Evolutionary conservation across 2,329 filamentous ascomycete genomes (phyloP), one percentile per base, ranked within the genome.

Genomic region (Hypoxylon sp.): DNA sequence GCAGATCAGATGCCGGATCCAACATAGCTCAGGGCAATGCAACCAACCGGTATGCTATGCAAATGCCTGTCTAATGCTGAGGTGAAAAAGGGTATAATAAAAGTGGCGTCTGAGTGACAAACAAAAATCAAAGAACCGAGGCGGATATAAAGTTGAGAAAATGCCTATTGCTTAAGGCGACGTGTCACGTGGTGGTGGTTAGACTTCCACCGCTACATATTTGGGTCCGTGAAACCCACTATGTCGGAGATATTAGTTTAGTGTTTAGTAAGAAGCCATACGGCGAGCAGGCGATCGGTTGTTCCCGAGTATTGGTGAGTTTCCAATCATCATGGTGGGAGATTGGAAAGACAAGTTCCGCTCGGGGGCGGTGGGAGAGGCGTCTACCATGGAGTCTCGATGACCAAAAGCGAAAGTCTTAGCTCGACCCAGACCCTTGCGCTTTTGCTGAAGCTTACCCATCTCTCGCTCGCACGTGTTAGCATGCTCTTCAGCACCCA

Each of bases 321-420:
- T 71, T 49, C 71, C 71, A 57, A 78, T 77, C 70, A 77, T 75
- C 51, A 73, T 69, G 30, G 67, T 63, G 43, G 76, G 65, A 51
- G 74, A 66, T 53, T 71, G 64, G 56, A 75, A 69, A 37, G 73
- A 70, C 50, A 63, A 66, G 35, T 68, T 69, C 46, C 78, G 75
- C 40, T 73, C 71, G 2, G 78, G 76, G 6, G 75, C 81, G 1
- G 82, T 86, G 2, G 83, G 83, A n/a, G 83, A 86, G 51, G 82
- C 80, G 36, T 83, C 76, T 32, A 80, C 70, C 58, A 74, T 72
- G n/a, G 71, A 69, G 31, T 79, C 76, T 41, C 87, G 82, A 69
- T 94, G 84, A 34, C 93, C 94, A 73, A 97, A 97, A 19, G 94
- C 93, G 76, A 94, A 99, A 1, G 94, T 99, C 72, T 94, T 89